phyloP scores from a whole-genome alignment of 2,329 filamentous ascomycete genomes.

The Tolypocladium album region DNA sequence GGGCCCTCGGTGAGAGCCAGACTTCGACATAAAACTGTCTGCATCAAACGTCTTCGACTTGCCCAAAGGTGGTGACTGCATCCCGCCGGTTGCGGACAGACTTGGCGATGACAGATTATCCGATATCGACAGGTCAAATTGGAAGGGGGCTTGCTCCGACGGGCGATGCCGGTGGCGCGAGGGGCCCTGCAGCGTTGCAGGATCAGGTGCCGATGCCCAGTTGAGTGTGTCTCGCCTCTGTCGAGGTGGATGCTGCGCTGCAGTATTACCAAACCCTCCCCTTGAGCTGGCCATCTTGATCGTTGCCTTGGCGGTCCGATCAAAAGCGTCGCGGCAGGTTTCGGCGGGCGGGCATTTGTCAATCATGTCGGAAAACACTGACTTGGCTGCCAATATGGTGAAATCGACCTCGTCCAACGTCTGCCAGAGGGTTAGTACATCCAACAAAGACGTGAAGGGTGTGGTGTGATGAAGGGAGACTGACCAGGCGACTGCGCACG shows the following conservation, averaged over 20 bases:
- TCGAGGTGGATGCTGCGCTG: conserved; percentile 16
- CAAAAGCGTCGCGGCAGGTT: conserved; percentile 88
- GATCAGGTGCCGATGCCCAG: conserved; percentile 18
- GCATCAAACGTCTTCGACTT: conserved; percentile 25
- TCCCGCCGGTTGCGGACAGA: conserved; percentile 24
- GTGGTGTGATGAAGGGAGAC: conserved; percentile 17
- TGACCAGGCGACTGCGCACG: conserved; percentile 74
- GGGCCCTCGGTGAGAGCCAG: conserved; percentile 15
- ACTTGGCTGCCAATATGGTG: conserved; percentile 85
- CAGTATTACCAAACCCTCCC: conserved; percentile 63
- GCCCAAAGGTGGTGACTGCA: conserved; percentile 27
- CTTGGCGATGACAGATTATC: conserved; percentile 30
- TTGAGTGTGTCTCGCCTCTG: conserved; percentile 15
- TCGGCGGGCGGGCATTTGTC: conserved; percentile 93
- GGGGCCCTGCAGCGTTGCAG: conserved; percentile 9
- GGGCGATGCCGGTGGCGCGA: conserved; percentile 15
- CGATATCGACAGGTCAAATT: conserved; percentile 24
- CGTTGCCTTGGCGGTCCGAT: conserved; percentile 88
- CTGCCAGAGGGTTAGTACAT: conserved; percentile 20
- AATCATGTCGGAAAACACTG: conserved; percentile 81
- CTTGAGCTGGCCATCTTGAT: conserved; percentile 89
- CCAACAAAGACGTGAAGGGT: background rate
- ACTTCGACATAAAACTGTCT: conserved; percentile 19
- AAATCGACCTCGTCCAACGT: conserved; percentile 97
- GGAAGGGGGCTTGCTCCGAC: conserved; percentile 20